Evolutionary conservation across 2,329 filamentous ascomycete genomes (phyloP).

Genomic region (Bipolaris victoriae): DNA sequence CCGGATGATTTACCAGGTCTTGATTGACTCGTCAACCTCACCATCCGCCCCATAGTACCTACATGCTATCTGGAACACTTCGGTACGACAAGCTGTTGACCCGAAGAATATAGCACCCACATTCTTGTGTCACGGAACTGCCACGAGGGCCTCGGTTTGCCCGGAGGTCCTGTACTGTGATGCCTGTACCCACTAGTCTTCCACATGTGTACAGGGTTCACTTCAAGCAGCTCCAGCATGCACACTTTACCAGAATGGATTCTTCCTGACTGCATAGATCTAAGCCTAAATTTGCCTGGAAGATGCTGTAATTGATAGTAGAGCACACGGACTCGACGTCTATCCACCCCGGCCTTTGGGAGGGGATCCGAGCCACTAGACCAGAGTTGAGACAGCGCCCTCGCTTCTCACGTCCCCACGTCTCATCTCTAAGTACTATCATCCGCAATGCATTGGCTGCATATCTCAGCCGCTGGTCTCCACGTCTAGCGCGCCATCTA

Average conservation of each 20-base stretch:
- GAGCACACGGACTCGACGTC: conserved; percentile 37
- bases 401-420: conserved; percentile 40
- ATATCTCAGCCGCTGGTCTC: conserved; percentile 42
- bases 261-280: conserved; percentile 29
- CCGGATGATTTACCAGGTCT: conserved; percentile 16
- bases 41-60: conserved; percentile 7
- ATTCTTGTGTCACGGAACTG: conserved; percentile 2
- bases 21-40: conserved; percentile 25
- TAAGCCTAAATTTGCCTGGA: conserved; percentile 30
- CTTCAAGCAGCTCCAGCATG: conserved; percentile 20
- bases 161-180: neutral
- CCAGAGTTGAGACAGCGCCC: conserved; percentile 48
- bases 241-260: conserved; percentile 29
- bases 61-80: conserved; percentile 4
- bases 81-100: conserved; percentile 7
- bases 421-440: conserved; percentile 49
- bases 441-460: conserved; percentile 43
- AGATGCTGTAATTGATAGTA: conserved; percentile 46
- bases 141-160: conserved; percentile 15
- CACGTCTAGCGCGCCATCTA: conserved; percentile 45
- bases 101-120: conserved; percentile 6
- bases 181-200: conserved; percentile 8
- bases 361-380: conserved; percentile 47
- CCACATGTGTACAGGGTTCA: conserved; percentile 13
- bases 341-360: conserved; percentile 44